Evolutionary conservation across 345 rosid species (phyloP).

Genomic region (Salix purpurea): DNA sequence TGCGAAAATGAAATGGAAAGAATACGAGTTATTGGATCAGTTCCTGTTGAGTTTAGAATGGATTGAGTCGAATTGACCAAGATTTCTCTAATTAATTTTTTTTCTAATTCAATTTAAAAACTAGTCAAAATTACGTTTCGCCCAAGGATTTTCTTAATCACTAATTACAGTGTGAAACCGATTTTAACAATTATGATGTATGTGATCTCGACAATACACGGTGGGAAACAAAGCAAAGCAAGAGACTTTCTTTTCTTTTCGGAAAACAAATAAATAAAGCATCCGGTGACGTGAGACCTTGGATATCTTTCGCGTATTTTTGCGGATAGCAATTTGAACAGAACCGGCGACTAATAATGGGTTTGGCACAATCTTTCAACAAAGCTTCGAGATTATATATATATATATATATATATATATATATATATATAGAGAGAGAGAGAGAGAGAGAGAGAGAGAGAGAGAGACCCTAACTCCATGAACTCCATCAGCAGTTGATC

Average conservation of each 20-base stretch:
- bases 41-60: no score
- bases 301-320: neutral
- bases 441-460: no score
- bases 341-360: neutral
- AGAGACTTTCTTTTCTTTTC: no score
- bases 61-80: no score
- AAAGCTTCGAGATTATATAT: neutral
- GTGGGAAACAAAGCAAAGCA: neutral
- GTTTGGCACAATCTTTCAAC: neutral
- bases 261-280: neutral
- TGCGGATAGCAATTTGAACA: neutral
- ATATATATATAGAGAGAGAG: neutral
- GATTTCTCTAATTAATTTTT: no score
- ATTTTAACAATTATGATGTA: no score
- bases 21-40: no score
- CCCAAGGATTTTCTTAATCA: no score
- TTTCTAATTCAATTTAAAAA: no score
- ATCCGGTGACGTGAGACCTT: conserved; percentile 4
- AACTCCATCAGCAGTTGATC: neutral
- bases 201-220: neutral
- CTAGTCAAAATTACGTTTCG: no score
- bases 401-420: neutral
- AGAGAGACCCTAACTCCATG: neutral
- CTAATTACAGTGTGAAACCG: no score
- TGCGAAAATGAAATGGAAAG: no score